These are phyloP conservation scores for Tuber magnatum DNA, from an alignment of 495 filamentous ascomycete species.

Conservation along the genomic window DNA sequence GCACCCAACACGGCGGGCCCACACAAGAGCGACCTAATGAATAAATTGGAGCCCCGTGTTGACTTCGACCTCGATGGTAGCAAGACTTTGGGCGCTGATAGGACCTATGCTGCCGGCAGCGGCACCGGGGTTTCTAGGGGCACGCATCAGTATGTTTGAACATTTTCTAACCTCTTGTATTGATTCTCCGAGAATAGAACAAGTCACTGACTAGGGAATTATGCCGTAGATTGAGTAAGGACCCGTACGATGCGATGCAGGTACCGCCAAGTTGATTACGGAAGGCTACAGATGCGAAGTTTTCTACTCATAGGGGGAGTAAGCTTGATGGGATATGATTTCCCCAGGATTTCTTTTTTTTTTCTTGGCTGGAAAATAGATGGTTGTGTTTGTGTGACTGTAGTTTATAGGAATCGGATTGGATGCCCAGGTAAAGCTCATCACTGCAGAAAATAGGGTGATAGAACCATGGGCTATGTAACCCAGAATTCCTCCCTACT, in stretches of 20 bases:
- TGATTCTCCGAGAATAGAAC: too few species aligned
- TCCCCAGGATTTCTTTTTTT: too few species aligned
- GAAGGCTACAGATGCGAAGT: constrained; percentile 1
- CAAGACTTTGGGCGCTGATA: constrained; percentile 34
- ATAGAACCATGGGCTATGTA: too few species aligned
- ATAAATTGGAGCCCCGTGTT: constrained; percentile 49
- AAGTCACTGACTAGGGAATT: not conserved
- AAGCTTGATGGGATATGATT: not conserved
- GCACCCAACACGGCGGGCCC: constrained; percentile 44
- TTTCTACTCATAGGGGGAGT: not conserved
- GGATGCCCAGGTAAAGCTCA: too few species aligned
- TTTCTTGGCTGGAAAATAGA: not conserved
- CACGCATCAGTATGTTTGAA: not conserved
- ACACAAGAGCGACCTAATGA: constrained; percentile 47
- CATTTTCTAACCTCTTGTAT: not conserved
- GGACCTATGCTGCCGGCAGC: constrained; percentile 18
- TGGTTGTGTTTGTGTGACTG: not conserved
- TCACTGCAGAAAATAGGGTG: too few species aligned
- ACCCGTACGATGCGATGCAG: constrained; percentile 23
- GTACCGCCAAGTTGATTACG: constrained; percentile 27
- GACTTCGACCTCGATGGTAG: constrained; percentile 47
- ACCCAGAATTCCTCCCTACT: too few species aligned
- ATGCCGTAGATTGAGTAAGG: not conserved
- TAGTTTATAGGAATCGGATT: not conserved
- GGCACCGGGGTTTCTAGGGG: not conserved